Evolutionary conservation across 495 filamentous ascomycete species (phyloP).

Genomic region (Staphylotrichum longicolle): DNA sequence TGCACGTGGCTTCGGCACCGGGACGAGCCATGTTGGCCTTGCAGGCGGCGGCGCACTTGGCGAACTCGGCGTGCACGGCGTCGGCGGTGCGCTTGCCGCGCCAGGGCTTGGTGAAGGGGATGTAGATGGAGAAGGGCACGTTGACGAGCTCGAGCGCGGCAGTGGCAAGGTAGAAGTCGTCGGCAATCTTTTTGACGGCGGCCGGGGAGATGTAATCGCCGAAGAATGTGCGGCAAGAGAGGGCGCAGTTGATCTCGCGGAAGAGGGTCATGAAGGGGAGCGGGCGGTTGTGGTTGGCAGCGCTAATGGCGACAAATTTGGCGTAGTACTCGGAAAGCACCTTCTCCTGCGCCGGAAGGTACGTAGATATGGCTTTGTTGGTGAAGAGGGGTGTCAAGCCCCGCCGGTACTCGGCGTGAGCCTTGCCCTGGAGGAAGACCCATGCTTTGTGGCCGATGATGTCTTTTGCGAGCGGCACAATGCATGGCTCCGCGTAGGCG

Average conservation of each 20-base stretch:
- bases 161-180: slow-evolving; percentile 95
- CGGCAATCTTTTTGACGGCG: slow-evolving; percentile 87
- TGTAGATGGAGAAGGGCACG: slow-evolving; percentile 78
- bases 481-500: slow-evolving; percentile 86
- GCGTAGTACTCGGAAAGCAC: slow-evolving; percentile 85
- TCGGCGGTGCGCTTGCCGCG: slow-evolving; percentile 94
- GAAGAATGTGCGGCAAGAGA: slow-evolving; percentile 93
- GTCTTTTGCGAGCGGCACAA: slow-evolving; percentile 92
- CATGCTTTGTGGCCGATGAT: slow-evolving; percentile 84
- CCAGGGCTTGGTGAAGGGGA: slow-evolving; percentile 95
- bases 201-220: slow-evolving; percentile 90
- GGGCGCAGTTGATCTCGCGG: slow-evolving; percentile 92
- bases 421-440: slow-evolving; percentile 96
- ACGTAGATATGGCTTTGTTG: slow-evolving; percentile 77
- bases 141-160: slow-evolving; percentile 96
- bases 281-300: slow-evolving; percentile 61
- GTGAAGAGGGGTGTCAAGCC: slow-evolving; percentile 94
- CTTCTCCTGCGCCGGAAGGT: slow-evolving; percentile 88
- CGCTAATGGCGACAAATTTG: slow-evolving; percentile 69
- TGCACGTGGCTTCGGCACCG: slow-evolving; percentile 81
- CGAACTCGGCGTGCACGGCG: slow-evolving; percentile 85
- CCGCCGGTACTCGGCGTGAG: slow-evolving; percentile 94
- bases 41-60: slow-evolving; percentile 87
- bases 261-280: slow-evolving; percentile 86
- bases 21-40: slow-evolving; percentile 81